Evolutionary conservation across 768 basidiomycete species (phyloP).

Genomic region (Boletus subparvulus): DNA sequence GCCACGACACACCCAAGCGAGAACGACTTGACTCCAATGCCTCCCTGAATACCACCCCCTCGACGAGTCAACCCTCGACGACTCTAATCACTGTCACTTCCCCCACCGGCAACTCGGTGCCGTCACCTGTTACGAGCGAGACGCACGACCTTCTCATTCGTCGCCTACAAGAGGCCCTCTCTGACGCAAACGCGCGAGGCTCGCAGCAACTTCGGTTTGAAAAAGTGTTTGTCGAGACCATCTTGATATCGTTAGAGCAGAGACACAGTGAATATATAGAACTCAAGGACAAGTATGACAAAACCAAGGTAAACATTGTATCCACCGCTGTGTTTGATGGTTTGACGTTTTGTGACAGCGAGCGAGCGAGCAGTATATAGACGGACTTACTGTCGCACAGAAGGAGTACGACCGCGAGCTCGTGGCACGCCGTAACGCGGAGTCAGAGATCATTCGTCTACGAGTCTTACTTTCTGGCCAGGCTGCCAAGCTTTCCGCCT

Average conservation of each 20-base stretch:
- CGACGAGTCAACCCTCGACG: constrained; percentile 4
- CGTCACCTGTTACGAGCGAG: constrained; percentile 32
- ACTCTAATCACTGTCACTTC: constrained; percentile 48
- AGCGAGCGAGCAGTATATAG: constrained; percentile 87
- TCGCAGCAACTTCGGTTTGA: constrained; percentile 68
- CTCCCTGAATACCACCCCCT: constrained; percentile 15
- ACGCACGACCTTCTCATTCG: constrained; percentile 46
- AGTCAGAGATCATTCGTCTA: constrained; percentile 86
- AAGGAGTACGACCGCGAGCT: constrained; percentile 93
- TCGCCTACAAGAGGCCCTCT: constrained; percentile 60
- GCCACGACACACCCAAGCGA: constrained; percentile 9
- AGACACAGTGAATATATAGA: constrained; percentile 58
- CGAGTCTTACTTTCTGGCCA: constrained; percentile 87
- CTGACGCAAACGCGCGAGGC: constrained; percentile 58
- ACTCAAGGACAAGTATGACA: constrained; percentile 77
- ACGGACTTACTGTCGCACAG: constrained; percentile 89
- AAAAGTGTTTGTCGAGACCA: constrained; percentile 65
- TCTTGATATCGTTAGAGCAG: constrained; percentile 65
- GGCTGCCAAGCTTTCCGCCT: constrained; percentile 79
- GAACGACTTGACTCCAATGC: constrained; percentile 29
- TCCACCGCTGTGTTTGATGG: not conserved
- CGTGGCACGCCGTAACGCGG: constrained; percentile 83
- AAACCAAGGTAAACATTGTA: constrained; percentile 70
- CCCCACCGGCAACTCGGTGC: constrained; percentile 33
- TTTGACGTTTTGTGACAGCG: constrained; percentile 49